These are phyloP conservation scores for Acer campestre DNA, from an alignment of 345 rosid genomes.

Conservation along the genomic window DNA sequence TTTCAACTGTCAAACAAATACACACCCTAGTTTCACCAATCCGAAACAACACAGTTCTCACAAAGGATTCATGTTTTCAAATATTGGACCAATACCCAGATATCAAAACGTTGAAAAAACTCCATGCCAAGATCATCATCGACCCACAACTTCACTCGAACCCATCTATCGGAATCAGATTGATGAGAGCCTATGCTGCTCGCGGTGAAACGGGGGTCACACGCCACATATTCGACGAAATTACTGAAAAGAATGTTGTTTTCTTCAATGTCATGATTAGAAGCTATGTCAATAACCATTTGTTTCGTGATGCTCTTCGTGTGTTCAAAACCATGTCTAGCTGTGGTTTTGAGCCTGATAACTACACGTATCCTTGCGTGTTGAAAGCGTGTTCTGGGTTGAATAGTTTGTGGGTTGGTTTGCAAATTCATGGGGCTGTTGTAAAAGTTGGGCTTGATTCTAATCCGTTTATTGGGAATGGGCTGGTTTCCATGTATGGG, in stretches of 20 bases:
- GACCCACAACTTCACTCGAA: constrained; percentile 32
- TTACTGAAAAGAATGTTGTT: constrained; percentile 61
- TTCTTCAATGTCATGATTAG: constrained; percentile 77
- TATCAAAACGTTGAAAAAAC: constrained; percentile 42
- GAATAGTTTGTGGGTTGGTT: constrained; percentile 47
- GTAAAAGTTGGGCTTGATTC: constrained; percentile 54
- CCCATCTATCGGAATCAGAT: constrained; percentile 57
- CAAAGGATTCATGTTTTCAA: constrained; percentile 37
- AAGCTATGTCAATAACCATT: constrained; percentile 58
- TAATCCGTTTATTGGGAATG: constrained; percentile 64
- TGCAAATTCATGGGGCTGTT: constrained; percentile 57
- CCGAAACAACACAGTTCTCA: constrained; percentile 20
- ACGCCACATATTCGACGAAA: constrained; percentile 73
- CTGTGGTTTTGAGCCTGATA: constrained; percentile 52
- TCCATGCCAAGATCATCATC: constrained; percentile 44
- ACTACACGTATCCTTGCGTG: constrained; percentile 70
- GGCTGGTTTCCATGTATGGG: constrained; percentile 70
- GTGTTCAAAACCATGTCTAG: constrained; percentile 44
- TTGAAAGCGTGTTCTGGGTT: constrained; percentile 75
- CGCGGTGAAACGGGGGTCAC: constrained; percentile 42
- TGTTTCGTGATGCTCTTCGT: constrained; percentile 48
- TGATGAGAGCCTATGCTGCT: constrained; percentile 60
- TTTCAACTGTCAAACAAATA: constrained; percentile 20
- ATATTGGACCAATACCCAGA: constrained; percentile 59
- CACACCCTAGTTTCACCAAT: constrained; percentile 23